A percentile compares a stretch with the other conserved stretches of the same genome.
Conservation (phyloP, 371 early-diverging fungal genomes). For the Mortierella sp. region DNA sequence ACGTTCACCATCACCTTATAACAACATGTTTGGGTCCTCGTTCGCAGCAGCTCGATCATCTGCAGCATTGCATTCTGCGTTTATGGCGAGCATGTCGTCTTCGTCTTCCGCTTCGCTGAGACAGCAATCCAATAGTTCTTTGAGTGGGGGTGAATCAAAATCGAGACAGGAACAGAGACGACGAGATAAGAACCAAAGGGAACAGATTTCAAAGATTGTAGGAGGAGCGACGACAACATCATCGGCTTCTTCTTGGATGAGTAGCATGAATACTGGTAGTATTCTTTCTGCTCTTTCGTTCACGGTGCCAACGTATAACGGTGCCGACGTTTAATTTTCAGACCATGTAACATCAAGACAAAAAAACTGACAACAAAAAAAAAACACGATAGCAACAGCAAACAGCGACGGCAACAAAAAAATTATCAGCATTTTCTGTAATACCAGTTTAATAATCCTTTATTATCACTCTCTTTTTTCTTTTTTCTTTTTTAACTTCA, state of each 20-base stretch:
- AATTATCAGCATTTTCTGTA: not conserved
- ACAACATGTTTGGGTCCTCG: conserved; percentile 42
- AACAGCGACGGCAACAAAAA: not conserved
- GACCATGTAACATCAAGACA: not conserved
- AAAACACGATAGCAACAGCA: not conserved
- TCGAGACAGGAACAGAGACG: not conserved
- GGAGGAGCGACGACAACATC: conserved; percentile 23
- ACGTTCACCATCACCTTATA: conserved; percentile 44
- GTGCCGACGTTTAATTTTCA: conserved; percentile 33
- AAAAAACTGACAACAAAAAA: not conserved
- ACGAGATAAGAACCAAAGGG: conserved; percentile 12
- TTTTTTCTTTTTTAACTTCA: not conserved
- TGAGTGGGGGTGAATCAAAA: conserved; percentile 12
- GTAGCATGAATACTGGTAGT: conserved; percentile 52
- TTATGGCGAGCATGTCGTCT: conserved; percentile 42
- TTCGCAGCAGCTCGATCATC: conserved; percentile 48
- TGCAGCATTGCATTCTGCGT: conserved; percentile 45
- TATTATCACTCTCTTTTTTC: too few species aligned
- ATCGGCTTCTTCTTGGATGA: conserved; percentile 47
- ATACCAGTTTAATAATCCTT: conserved; percentile 1
- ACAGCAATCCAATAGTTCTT: conserved; percentile 17
- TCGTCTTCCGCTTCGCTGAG: conserved; percentile 29
- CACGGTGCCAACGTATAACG: conserved; percentile 45
- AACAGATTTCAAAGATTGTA: conserved; percentile 16
- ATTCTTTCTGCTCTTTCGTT: conserved; percentile 52